Base-by-base conservation (phyloP, 257 asterid genomes). In the Plectranthus barbatus region DNA sequence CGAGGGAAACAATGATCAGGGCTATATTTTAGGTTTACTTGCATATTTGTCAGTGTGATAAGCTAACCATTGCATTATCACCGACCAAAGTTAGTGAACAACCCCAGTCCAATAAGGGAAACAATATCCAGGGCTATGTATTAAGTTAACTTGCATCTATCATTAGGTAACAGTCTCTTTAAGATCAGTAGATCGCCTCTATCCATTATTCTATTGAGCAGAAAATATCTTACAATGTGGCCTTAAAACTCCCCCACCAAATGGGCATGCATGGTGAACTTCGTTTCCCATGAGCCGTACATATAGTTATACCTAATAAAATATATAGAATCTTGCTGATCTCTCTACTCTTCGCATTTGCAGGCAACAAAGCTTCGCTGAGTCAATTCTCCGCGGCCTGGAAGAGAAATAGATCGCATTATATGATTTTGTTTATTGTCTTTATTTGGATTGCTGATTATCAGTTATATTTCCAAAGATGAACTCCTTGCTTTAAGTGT, bases 281-380 rank as follows among this genome's bases (percentile, higher is more conserved):
- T 17, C 45, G 49, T 54, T 67, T 56, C 18, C 12, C 29, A 15
- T 49, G 9, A 41, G 7, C 47, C 24, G 7, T 31, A n/a, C 41
- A 31, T 21, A 12, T 50, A 11, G 15, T 9, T 7, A 21, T 34
- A 18, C 49, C 33, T 26, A 36, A 46, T 46, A 7, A 39, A 7
- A 18, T 49, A 53, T n/a, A 31, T 24, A 56, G 7, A 26, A 40
- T 36, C 51, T 52, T 36, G 33, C 66, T 58, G 34, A 60, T 46
- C 34, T 42, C 29, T 57, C 26, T 36, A 26, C 40, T 36, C 37
- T 37, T 21, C 44, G 21, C 24, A 49, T 74, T 49, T 83, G 74
- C 90, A 85, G 95, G 91, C 97, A 89, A 73, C 88, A 82, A 64
- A 80, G 88, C 78, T 89, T 89, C 63, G 96, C 95, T 9, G 96